These are phyloP conservation scores for Striga asiatica DNA, from an alignment of 257 asterid species.

Conservation along the genomic window DNA sequence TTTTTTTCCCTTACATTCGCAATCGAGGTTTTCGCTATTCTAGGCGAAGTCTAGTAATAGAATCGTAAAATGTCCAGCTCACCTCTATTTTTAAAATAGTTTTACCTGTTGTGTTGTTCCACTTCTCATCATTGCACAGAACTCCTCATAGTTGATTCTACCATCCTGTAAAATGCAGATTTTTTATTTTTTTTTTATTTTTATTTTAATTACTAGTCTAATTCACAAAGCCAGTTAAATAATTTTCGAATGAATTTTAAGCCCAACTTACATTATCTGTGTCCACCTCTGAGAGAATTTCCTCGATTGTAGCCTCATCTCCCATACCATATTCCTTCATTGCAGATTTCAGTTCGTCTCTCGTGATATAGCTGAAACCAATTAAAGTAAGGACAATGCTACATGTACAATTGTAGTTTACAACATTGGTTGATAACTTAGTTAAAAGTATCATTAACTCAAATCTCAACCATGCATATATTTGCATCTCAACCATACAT, in stretches of 20 bases:
- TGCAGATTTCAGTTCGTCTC: conserved; percentile 62
- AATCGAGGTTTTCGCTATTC: background rate
- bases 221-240: background rate
- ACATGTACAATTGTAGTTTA: too few relatives aligned
- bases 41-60: background rate
- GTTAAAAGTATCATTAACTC: background rate
- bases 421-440: background rate
- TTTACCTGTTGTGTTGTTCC: conserved; percentile 54
- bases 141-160: conserved; percentile 78
- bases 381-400: too few relatives aligned
- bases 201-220: background rate
- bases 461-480: too few relatives aligned
- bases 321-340: conserved; percentile 66
- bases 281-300: conserved; percentile 58
- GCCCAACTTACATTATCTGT: conserved; percentile 49
- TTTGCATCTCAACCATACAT: too few relatives aligned
- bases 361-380: conserved; percentile 44
- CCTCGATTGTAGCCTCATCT: conserved; percentile 54
- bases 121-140: conserved; percentile 90
- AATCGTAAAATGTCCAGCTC: conserved; percentile 10
- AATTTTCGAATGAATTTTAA: background rate
- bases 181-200: too few relatives aligned
- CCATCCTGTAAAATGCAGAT: conserved; percentile 43
- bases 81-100: conserved; percentile 33
- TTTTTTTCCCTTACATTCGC: background rate